phyloP scores from a whole-genome alignment of 1,284 basidiomycete genomes.

The Trametes pubescens region DNA sequence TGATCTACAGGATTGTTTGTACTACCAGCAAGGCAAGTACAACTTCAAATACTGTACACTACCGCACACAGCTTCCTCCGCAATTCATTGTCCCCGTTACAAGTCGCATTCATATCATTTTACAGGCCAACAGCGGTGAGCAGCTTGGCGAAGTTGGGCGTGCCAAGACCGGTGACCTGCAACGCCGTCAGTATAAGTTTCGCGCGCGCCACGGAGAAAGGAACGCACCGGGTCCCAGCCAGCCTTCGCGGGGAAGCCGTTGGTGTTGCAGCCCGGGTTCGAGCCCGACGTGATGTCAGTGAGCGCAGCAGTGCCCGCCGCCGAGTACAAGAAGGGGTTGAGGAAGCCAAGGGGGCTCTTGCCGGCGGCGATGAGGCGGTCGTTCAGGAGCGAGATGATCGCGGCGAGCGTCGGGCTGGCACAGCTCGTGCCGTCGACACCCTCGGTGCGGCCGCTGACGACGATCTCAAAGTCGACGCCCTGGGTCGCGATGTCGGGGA shows the following conservation, averaged over 20 bases:
- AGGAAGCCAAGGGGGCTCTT: slow-evolving; percentile 56
- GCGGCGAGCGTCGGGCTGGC: slow-evolving; percentile 62
- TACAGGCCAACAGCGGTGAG: slow-evolving; percentile 22
- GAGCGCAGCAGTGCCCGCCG: slow-evolving; percentile 42
- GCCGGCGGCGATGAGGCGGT: slow-evolving; percentile 52
- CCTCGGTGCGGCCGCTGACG: slow-evolving; percentile 43
- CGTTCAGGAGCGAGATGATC: slow-evolving; percentile 64
- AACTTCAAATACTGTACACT: not conserved
- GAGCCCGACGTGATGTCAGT: slow-evolving; percentile 50
- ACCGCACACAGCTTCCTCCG: not conserved
- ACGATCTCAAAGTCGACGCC: slow-evolving; percentile 42
- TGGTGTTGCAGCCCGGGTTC: slow-evolving; percentile 46
- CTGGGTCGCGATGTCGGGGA: slow-evolving; percentile 44
- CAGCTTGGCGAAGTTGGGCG: slow-evolving; percentile 41
- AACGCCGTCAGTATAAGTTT: not conserved
- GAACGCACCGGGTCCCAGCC: slow-evolving; percentile 46
- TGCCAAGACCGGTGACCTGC: slow-evolving; percentile 42
- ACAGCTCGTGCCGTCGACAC: slow-evolving; percentile 58
- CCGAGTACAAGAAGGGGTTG: slow-evolving; percentile 54
- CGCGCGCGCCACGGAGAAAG: not conserved
- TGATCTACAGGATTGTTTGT: too few species aligned
- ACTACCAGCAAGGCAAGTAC: too few species aligned
- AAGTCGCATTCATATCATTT: not conserved
- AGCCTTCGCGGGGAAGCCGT: slow-evolving; percentile 45
- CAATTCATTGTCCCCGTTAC: not conserved